Base-by-base conservation (phyloP, 108 stramenopile species). In the Fistulifera pelliculosa region DNA sequence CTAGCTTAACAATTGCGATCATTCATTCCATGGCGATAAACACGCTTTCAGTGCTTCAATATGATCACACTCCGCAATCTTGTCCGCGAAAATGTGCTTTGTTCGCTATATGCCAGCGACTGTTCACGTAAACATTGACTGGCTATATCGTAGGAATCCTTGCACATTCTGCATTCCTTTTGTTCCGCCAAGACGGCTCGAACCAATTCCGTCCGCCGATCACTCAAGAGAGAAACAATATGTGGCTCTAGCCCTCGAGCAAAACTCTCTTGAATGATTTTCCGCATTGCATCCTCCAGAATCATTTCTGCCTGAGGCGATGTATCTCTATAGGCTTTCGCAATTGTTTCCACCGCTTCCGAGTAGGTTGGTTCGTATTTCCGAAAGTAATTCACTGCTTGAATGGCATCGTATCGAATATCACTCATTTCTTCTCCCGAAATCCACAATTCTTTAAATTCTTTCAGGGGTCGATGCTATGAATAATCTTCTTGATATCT, bases 171-270 rank as follows among this genome's bases (percentile, higher is more conserved):
- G 17, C 47, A 49, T 27, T 49, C 47, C 25, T 27, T 15, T 31
- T 69, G 68, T 31, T 69, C 60, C 2, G 54, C 60, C 31, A 69
- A 16, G 15, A 69, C 68, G 5, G 60, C 68, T n/a, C 17, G 39
- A 6, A 69, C 54, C 13, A 53, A 56, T 10, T 38, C 22, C 35
- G 40, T 55, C 26, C 68, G 68, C 15, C 45, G 41, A 8, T 40
- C 39, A 48, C 53, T 51, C 43, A 69, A 45, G 2, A 42, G n/a
- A 22, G 50, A 56, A 35, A 61, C 53, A 50, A 69, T 56, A 38
- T 69, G 68, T 25, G 49, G 25, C 31, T 69, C 68, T 17, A 69
- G 38, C 2, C 68, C 68, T 16, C 68, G 60, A 2, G 68, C 45
- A 35, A 43, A 61, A 39, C 51, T 54, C 38, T 69, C 60, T 24